A percentile compares a stretch with the other conserved stretches of the same genome.
phyloP scores from a whole-genome alignment of 139 green algal genomes.

The Yamagishiella unicocca region DNA sequence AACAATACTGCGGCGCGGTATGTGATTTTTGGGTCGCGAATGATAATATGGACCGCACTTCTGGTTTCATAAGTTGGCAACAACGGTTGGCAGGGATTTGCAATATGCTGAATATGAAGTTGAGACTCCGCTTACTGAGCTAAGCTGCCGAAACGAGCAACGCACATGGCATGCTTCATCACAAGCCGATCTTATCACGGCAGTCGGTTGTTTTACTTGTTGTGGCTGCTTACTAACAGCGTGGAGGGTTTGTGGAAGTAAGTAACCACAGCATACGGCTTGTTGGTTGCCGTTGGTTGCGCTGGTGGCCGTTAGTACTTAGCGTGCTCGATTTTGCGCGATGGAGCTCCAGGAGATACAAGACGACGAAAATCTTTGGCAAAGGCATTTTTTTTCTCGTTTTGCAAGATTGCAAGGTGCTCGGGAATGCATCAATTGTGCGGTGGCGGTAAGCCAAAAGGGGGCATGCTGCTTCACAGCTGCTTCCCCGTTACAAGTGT shows the following conservation, averaged over 20 bases:
- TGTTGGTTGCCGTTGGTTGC: too few species aligned
- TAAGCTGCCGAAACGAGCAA: conserved; percentile 17
- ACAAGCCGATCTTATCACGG: neutral
- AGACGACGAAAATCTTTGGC: conserved; percentile 35
- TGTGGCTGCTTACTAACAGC: neutral
- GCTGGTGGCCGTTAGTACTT: neutral
- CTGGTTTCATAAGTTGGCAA: conserved; percentile 3
- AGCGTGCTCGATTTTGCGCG: conserved; percentile 17
- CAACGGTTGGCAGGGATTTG: conserved; percentile 13
- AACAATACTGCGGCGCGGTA: neutral
- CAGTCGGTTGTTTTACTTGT: neutral
- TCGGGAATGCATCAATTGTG: conserved; percentile 36
- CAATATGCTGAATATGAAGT: conserved; percentile 20
- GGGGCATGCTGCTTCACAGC: neutral
- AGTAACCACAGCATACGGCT: too few species aligned
- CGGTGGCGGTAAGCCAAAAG: neutral
- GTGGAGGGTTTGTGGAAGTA: neutral
- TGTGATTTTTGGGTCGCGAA: conserved; percentile 8
- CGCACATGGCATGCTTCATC: neutral
- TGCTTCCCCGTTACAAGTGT: neutral
- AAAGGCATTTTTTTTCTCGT: conserved; percentile 31
- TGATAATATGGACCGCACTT: conserved; percentile 28
- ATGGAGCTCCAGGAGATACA: conserved; percentile 14
- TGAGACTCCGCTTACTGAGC: neutral
- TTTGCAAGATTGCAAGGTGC: conserved; percentile 30